phyloP scores from a whole-genome alignment of 2,329 filamentous ascomycete species.

The Hypoxylon sp. region DNA sequence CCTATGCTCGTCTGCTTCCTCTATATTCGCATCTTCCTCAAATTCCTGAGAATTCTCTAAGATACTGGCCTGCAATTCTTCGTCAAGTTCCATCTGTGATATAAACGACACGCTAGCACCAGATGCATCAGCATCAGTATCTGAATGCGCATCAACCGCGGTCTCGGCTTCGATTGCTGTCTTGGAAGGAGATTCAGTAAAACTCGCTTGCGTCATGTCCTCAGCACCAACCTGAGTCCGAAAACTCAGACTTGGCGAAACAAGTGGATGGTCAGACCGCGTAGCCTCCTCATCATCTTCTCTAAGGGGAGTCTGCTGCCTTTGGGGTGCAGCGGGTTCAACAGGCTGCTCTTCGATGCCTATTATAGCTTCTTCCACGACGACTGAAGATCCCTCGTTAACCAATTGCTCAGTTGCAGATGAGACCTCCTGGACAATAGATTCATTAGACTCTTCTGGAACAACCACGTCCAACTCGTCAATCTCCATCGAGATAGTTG shows the following conservation, averaged over 20 bases:
- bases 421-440: constrained; percentile 1
- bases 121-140: constrained; percentile 25
- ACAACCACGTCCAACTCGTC: constrained; percentile 29
- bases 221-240: constrained; percentile 43
- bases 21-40: constrained; percentile 14
- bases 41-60: constrained; percentile 44
- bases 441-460: constrained; percentile 1
- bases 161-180: constrained; percentile 1
- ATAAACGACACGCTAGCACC: constrained; percentile 40
- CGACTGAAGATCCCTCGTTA: background rate
- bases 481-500: constrained; percentile 32
- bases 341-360: constrained; percentile 6
- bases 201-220: constrained; percentile 34
- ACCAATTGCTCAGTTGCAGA: constrained; percentile 8
- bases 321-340: constrained; percentile 2
- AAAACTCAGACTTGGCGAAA: constrained; percentile 44
- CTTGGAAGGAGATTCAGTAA: constrained; percentile 23
- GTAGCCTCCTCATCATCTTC: constrained; percentile 13
- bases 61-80: constrained; percentile 53
- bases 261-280: background rate
- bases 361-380: constrained; percentile 2
- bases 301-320: constrained; percentile 8
- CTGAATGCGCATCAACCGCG: constrained; percentile 4
- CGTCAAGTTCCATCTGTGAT: constrained; percentile 51
- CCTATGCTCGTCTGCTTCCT: constrained; percentile 6